These are phyloP conservation scores for Inga oerstediana DNA, from an alignment of 306 rosid species.

Conservation along the genomic window DNA sequence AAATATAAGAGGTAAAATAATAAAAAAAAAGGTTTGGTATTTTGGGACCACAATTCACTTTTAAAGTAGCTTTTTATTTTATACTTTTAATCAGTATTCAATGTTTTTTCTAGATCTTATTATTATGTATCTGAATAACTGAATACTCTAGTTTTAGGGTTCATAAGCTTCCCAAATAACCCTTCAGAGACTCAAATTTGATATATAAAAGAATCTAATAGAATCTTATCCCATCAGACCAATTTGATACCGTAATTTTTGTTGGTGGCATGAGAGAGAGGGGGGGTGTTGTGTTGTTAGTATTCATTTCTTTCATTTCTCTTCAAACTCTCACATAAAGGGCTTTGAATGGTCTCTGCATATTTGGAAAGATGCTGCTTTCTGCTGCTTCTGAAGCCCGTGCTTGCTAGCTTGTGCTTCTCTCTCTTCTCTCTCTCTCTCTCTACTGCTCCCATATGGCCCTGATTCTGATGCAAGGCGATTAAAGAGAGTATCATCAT, in stretches of 20 bases:
- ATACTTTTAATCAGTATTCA: too few relatives aligned
- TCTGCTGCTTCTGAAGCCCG: not conserved
- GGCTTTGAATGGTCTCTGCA: slow-evolving; percentile 71
- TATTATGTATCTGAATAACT: too few relatives aligned
- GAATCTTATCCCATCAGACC: too few relatives aligned
- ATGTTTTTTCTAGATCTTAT: too few relatives aligned
- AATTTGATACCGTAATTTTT: not conserved
- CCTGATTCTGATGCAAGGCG: slow-evolving; percentile 64
- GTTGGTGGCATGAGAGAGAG: not conserved
- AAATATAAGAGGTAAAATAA: too few relatives aligned
- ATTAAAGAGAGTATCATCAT: slow-evolving; percentile 32
- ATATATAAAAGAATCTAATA: too few relatives aligned
- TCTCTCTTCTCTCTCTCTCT: slow-evolving; percentile 16
- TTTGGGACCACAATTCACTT: too few relatives aligned
- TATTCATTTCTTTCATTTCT: not conserved
- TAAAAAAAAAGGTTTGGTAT: too few relatives aligned
- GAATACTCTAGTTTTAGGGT: too few relatives aligned
- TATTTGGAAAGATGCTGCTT: slow-evolving; percentile 66
- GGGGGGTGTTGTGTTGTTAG: not conserved
- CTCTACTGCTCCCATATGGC: slow-evolving; percentile 53
- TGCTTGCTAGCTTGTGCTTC: slow-evolving; percentile 21
- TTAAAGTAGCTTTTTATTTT: too few relatives aligned
- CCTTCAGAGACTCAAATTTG: fast-evolving
- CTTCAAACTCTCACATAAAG: slow-evolving; percentile 15
- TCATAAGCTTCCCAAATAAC: fast-evolving